Percentiles rank a stretch among this genome's conserved stretches.
Conservation (phyloP, 2,329 filamentous ascomycete genomes). For the Didymella pomorum region DNA sequence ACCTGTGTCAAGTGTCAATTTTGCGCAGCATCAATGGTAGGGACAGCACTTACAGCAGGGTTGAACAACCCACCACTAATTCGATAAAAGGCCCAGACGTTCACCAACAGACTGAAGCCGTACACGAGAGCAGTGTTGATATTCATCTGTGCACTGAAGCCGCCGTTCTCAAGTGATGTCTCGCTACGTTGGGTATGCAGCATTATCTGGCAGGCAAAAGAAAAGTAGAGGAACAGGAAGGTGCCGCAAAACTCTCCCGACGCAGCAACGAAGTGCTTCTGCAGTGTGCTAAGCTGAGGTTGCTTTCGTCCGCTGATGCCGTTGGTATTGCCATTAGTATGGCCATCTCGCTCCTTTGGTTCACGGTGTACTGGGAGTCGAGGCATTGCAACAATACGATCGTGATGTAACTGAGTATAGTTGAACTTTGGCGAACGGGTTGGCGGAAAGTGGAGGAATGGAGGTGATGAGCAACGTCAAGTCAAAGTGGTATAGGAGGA, state of each 20-base stretch:
- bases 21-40: no score
- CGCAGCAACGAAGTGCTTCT: slow-evolving; percentile 36
- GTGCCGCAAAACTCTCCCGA: slow-evolving; percentile 44
- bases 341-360: not conserved
- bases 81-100: slow-evolving; percentile 45
- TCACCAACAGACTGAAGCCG: slow-evolving; percentile 41
- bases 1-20: slow-evolving; percentile 21
- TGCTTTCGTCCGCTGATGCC: not conserved
- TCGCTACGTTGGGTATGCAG: slow-evolving; percentile 30
- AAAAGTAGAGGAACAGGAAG: slow-evolving; percentile 45
- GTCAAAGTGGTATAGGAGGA: not conserved
- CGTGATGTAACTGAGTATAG: not conserved
- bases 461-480: not conserved
- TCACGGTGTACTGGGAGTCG: not conserved
- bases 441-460: no score
- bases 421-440: not conserved
- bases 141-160: slow-evolving; percentile 30
- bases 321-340: not conserved
- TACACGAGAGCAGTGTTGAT: slow-evolving; percentile 44
- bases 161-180: slow-evolving; percentile 23
- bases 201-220: slow-evolving; percentile 41
- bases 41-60: slow-evolving; percentile 25
- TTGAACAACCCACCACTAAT: slow-evolving; percentile 37
- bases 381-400: not conserved
- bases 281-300: slow-evolving; percentile 21